These are phyloP conservation scores for Boletus reticuloceps DNA, from an alignment of 768 basidiomycete species.

Conservation along the genomic window DNA sequence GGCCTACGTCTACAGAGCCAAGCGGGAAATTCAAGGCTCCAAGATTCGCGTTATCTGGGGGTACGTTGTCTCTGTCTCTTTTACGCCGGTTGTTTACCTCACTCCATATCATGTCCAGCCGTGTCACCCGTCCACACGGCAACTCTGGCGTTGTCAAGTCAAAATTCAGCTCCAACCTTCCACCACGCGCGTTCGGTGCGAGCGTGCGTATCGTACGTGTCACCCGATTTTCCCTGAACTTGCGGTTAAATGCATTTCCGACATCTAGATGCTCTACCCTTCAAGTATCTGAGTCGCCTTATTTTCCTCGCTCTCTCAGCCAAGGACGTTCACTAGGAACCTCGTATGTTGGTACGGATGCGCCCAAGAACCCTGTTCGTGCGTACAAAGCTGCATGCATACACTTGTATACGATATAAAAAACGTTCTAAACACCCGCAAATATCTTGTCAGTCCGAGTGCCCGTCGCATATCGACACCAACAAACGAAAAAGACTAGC, in stretches of 20 bases:
- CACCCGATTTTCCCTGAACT: not conserved
- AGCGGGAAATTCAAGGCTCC: constrained; percentile 90
- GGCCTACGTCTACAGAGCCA: constrained; percentile 97
- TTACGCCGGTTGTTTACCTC: not conserved
- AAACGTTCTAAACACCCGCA: constrained; percentile 6
- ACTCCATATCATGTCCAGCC: constrained; percentile 42
- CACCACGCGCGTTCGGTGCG: constrained; percentile 93
- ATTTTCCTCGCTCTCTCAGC: not conserved
- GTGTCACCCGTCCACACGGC: constrained; percentile 89
- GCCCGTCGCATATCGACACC: not conserved
- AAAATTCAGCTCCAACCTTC: constrained; percentile 95
- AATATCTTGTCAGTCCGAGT: not conserved
- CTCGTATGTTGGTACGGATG: constrained; percentile 20
- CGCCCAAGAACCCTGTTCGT: constrained; percentile 2
- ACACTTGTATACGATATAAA: constrained; percentile 5
- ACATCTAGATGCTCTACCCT: constrained; percentile 83
- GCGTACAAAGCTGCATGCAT: constrained; percentile 24
- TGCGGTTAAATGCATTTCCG: not conserved
- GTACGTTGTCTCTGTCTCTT: constrained; percentile 42
- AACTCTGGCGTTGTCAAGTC: constrained; percentile 96
- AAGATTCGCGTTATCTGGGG: constrained; percentile 99
- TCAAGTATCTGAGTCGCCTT: constrained; percentile 63
- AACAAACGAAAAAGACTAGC: no score
- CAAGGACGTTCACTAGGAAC: constrained; percentile 9
- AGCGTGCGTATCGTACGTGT: constrained; percentile 79